These are phyloP conservation scores for Penicillium frequentans DNA, from an alignment of 2,329 filamentous ascomycete species.

Conservation along the genomic window DNA sequence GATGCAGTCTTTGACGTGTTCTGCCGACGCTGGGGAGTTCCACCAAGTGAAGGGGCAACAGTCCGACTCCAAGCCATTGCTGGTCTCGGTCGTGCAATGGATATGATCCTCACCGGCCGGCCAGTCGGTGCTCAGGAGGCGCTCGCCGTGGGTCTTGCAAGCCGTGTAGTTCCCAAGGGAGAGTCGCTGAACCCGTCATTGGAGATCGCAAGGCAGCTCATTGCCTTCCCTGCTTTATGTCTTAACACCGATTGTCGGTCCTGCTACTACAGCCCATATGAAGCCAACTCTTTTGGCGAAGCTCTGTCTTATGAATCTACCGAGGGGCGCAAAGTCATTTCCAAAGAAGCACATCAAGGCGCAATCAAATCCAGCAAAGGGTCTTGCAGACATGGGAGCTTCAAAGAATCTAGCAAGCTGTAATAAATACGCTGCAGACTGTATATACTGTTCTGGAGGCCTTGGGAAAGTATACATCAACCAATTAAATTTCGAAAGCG, in stretches of 20 bases:
- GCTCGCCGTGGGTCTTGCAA: conserved; percentile 53
- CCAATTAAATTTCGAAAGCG: background rate
- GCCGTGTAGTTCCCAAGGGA: conserved; percentile 53
- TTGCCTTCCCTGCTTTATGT: conserved; percentile 53
- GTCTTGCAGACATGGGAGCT: conserved; percentile 17
- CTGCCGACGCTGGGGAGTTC: conserved; percentile 55
- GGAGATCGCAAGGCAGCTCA: conserved; percentile 48
- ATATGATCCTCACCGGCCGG: conserved; percentile 59
- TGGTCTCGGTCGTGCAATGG: conserved; percentile 54
- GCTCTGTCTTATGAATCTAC: conserved; percentile 32
- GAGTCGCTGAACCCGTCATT: conserved; percentile 51
- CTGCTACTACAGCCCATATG: conserved; percentile 53
- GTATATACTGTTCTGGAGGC: background rate
- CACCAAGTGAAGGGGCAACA: conserved; percentile 55
- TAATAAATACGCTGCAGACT: background rate
- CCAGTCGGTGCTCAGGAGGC: conserved; percentile 52
- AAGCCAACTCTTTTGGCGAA: conserved; percentile 51
- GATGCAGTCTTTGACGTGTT: conserved; percentile 58
- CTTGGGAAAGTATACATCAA: background rate
- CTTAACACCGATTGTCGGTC: conserved; percentile 53
- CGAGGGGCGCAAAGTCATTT: conserved; percentile 17
- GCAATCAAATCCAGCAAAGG: conserved; percentile 19
- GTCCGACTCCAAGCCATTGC: conserved; percentile 54
- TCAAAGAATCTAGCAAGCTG: conserved; percentile 18
- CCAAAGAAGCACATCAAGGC: conserved; percentile 16